Evolutionary conservation across 2,329 filamentous ascomycete species (phyloP).

Genomic region (Penicillium sp.): DNA sequence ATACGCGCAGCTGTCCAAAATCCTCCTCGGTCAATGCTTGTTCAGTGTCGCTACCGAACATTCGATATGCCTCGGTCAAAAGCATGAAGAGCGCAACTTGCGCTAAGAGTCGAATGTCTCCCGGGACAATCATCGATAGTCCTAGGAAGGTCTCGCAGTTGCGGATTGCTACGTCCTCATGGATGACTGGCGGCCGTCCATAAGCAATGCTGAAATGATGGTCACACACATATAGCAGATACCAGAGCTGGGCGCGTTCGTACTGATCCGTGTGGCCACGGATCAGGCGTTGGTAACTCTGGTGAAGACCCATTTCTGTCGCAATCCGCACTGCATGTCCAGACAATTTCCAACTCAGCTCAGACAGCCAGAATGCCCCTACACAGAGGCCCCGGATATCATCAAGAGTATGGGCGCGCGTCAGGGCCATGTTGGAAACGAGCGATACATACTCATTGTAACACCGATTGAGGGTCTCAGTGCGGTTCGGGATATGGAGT

Average conservation of each 20-base stretch:
- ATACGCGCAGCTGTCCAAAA: slow-evolving; percentile 48
- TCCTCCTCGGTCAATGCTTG: slow-evolving; percentile 51
- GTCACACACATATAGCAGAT: slow-evolving; percentile 62
- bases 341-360: slow-evolving; percentile 60
- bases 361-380: slow-evolving; percentile 60
- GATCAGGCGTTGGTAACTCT: slow-evolving; percentile 51
- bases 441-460: slow-evolving; percentile 57
- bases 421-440: slow-evolving; percentile 56
- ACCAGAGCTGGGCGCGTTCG: slow-evolving; percentile 59
- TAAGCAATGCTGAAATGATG: slow-evolving; percentile 63
- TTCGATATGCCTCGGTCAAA: slow-evolving; percentile 54
- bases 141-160: slow-evolving; percentile 57
- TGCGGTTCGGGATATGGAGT: slow-evolving; percentile 55
- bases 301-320: slow-evolving; percentile 56
- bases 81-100: slow-evolving; percentile 58
- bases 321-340: slow-evolving; percentile 58
- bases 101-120: slow-evolving; percentile 56
- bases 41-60: slow-evolving; percentile 56
- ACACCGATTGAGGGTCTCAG: slow-evolving; percentile 52
- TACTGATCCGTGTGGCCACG: slow-evolving; percentile 49
- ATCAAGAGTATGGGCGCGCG: slow-evolving; percentile 55
- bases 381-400: slow-evolving; percentile 59
- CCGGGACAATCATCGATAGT: slow-evolving; percentile 49
- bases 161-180: slow-evolving; percentile 56
- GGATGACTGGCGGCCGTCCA: slow-evolving; percentile 56